Conservation (phyloP, 257 asterid genomes). For the Verbena officinalis region DNA sequence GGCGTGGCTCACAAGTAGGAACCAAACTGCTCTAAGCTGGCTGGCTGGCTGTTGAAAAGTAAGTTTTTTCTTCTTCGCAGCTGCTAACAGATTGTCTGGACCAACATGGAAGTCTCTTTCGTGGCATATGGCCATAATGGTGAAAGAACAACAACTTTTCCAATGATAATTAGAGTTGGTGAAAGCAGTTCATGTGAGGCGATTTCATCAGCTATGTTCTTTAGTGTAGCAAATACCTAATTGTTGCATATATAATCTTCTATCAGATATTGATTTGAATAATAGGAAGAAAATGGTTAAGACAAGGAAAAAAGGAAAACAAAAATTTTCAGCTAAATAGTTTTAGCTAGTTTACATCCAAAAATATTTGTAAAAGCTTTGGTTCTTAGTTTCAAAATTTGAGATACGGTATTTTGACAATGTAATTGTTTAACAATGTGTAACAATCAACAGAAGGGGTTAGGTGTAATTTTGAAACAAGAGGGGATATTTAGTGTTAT, state of each 20-base stretch:
- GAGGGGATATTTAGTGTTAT: too few species aligned
- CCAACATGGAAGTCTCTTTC: slow-evolving; percentile 40
- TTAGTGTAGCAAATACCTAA: slow-evolving; percentile 79
- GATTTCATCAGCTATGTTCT: slow-evolving; percentile 66
- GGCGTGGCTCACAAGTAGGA: neutral
- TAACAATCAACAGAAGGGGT: too few species aligned
- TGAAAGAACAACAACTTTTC: slow-evolving; percentile 83
- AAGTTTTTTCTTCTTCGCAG: slow-evolving; percentile 13
- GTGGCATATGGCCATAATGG: slow-evolving; percentile 68
- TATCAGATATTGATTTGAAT: slow-evolving; percentile 1
- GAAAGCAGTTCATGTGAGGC: slow-evolving; percentile 61
- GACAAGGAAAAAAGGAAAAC: neutral
- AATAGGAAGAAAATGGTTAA: neutral
- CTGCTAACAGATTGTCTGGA: slow-evolving; percentile 45
- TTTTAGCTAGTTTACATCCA: too few species aligned
- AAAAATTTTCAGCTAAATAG: too few species aligned
- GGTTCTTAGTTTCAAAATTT: too few species aligned
- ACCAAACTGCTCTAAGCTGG: neutral
- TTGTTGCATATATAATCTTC: slow-evolving; percentile 1
- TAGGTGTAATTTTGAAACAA: too few species aligned
- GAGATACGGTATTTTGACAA: too few species aligned
- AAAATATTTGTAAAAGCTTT: too few species aligned
- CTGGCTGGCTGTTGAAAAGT: neutral
- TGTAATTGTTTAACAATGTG: too few species aligned
- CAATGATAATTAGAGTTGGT: slow-evolving; percentile 77